These are phyloP conservation scores for Populus pruinosa DNA, from an alignment of 345 rosid species.

Conservation along the genomic window DNA sequence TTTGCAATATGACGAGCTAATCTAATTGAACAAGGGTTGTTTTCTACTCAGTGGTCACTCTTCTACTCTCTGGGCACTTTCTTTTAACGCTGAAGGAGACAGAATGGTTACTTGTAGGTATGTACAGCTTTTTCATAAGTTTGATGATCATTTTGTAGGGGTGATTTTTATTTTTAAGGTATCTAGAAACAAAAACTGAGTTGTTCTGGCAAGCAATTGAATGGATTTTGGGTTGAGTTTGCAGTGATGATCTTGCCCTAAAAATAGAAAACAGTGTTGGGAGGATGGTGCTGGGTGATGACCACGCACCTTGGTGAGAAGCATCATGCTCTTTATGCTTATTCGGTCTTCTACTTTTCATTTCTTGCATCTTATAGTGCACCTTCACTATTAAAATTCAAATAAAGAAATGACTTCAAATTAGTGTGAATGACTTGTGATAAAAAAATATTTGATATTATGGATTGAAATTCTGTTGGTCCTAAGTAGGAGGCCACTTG, in stretches of 20 bases:
- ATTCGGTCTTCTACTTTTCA: conserved; percentile 4
- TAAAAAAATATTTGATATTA: no score
- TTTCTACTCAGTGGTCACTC: conserved; percentile 68
- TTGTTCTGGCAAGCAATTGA: conserved; percentile 16
- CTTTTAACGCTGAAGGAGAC: conserved; percentile 77
- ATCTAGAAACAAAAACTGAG: background rate
- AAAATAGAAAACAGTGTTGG: conserved; percentile 62
- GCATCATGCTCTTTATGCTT: conserved; percentile 1
- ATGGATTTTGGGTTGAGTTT: conserved; percentile 22
- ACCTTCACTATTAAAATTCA: no score
- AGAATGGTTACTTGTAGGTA: conserved; percentile 94
- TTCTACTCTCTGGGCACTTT: conserved; percentile 82
- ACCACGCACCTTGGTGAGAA: conserved; percentile 79
- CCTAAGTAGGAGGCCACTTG: background rate
- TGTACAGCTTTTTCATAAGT: conserved; percentile 16
- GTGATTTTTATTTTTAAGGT: conserved; percentile 1
- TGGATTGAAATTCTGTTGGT: background rate
- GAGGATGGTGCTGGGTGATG: conserved; percentile 60
- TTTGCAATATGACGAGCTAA: background rate
- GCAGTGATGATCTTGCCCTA: conserved; percentile 92
- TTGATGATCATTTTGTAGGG: background rate
- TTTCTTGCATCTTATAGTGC: no score
- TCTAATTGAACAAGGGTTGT: background rate
- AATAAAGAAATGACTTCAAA: no score
- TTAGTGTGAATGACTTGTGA: background rate